phyloP scores from a whole-genome alignment of 192 early-diverging fungal genomes.

The Podila horticola region DNA sequence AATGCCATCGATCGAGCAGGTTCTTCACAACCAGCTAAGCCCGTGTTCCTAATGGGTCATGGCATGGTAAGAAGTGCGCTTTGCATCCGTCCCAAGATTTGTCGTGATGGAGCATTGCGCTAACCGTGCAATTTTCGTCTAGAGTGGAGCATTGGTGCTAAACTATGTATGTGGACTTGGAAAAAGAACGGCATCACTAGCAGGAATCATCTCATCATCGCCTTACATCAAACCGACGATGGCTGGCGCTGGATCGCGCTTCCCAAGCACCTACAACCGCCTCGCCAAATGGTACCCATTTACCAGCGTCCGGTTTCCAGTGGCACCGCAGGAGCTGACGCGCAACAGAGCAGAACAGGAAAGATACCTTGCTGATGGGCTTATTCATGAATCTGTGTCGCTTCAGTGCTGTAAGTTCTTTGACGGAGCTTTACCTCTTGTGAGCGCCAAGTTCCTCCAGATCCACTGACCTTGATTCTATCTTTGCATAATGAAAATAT shows the following conservation, averaged over 20 bases:
- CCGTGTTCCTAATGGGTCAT: conserved; percentile 39
- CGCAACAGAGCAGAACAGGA: conserved; percentile 20
- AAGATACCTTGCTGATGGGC: conserved; percentile 21
- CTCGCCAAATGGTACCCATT: conserved; percentile 45
- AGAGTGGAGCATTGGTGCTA: conserved; percentile 23
- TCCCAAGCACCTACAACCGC: conserved; percentile 34
- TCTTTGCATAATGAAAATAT: neutral
- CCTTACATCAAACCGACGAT: conserved; percentile 36
- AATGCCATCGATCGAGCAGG: conserved; percentile 32
- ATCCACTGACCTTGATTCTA: neutral
- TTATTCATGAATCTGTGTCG: conserved; percentile 23
- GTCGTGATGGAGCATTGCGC: too few relatives aligned
- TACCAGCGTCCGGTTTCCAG: conserved; percentile 8
- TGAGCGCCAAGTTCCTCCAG: too few relatives aligned
- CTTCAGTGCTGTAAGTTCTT: conserved; percentile 35
- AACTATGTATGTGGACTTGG: conserved; percentile 48
- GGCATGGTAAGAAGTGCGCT: conserved; percentile 19
- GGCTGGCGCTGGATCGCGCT: conserved; percentile 12
- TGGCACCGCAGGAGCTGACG: conserved; percentile 27
- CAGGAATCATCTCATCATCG: conserved; percentile 28
- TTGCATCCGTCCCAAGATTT: too few relatives aligned
- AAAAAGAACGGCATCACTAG: conserved; percentile 19
- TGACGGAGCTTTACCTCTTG: neutral
- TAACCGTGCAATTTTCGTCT: too few relatives aligned
- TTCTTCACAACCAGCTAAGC: conserved; percentile 1